Base-by-base conservation (phyloP, 2,329 filamentous ascomycete species). In the Aspergillus novofumigatus region DNA sequence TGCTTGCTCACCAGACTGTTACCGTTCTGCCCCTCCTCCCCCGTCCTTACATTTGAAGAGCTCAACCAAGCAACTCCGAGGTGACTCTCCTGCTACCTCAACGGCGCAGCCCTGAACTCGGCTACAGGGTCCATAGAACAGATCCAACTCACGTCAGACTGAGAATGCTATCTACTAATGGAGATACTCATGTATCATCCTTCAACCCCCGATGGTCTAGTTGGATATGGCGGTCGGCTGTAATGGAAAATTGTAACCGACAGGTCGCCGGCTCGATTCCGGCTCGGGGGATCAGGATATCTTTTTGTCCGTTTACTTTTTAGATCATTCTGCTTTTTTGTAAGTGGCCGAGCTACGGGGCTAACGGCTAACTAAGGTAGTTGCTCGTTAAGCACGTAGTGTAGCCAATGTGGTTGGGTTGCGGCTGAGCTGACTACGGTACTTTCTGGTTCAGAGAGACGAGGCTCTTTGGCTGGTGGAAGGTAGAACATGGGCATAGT, bases 161-260 rank as follows among this genome's bases (percentile, higher is more conserved):
- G 6, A 7, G 5, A 10, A 1, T 3, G 29, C 10, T 11, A 32
- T 32, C 1, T 32, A 32, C 2, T 0, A 32, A 17, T 7, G 0
- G 14, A 0, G 14, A 17, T 6, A 0, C 32, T 17, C 6, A 38
- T 38, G 5, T 14, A 38, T 1, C 32, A 7, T 38, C 32, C 32
- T 17, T 7, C 14, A 38, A 38, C 32, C 32, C 44, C 44, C 23
- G 44, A 47, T 47, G 44, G 44, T 47, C 44, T 47, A 47, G 44
- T 47, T 47, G 44, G 44, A 47, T 47, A 47, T 47, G 44, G 44
- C 44, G 44, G 10, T 47, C 44, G 44, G 44, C 44, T 47, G 44
- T 47, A 47, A 47, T 47, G 8, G 44, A 47, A 23, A 23, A 47
- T 47, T 47, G 44, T 47, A 26, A 47, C 44, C 44, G 44, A 47